Conservation (phyloP, 768 basidiomycete genomes). For the Mrakia hoshinonis region DNA sequence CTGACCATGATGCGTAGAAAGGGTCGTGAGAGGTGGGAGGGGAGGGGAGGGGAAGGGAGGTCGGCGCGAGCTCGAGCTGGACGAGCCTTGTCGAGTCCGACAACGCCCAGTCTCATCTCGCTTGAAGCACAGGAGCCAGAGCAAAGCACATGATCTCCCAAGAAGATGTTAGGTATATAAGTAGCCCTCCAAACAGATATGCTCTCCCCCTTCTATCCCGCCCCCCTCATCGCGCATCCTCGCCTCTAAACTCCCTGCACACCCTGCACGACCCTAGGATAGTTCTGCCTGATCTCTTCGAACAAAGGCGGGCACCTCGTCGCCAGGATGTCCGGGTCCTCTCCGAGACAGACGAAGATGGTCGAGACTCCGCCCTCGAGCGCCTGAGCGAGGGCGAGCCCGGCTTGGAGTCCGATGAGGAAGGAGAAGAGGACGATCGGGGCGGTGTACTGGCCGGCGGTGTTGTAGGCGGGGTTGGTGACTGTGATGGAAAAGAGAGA, state of each 20-base stretch:
- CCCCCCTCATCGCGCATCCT: too few relatives aligned
- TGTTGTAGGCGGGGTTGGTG: constrained; percentile 66
- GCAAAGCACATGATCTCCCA: too few relatives aligned
- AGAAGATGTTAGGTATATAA: too few relatives aligned
- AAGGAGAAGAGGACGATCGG: constrained; percentile 71
- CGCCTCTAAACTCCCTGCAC: constrained; percentile 40
- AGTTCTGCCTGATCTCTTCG: constrained; percentile 53
- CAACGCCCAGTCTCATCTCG: too few relatives aligned
- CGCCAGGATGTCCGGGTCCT: constrained; percentile 64
- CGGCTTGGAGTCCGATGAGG: constrained; percentile 57
- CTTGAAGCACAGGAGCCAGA: too few relatives aligned
- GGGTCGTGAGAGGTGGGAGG: too few relatives aligned
- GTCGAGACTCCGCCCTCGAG: constrained; percentile 83
- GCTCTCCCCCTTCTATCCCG: too few relatives aligned
- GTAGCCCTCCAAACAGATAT: too few relatives aligned
- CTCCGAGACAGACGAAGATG: constrained; percentile 78
- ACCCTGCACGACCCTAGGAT: constrained; percentile 62
- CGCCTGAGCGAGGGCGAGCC: constrained; percentile 59
- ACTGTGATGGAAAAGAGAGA: constrained; percentile 42
- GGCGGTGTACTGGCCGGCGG: constrained; percentile 64
- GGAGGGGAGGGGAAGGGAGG: too few relatives aligned
- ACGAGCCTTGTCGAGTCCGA: too few relatives aligned
- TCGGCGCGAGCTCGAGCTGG: too few relatives aligned
- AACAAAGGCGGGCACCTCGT: constrained; percentile 65
- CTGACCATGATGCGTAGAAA: too few relatives aligned